Conservation (phyloP, 2,329 filamentous ascomycete genomes). For the Cytospora leucostoma region DNA sequence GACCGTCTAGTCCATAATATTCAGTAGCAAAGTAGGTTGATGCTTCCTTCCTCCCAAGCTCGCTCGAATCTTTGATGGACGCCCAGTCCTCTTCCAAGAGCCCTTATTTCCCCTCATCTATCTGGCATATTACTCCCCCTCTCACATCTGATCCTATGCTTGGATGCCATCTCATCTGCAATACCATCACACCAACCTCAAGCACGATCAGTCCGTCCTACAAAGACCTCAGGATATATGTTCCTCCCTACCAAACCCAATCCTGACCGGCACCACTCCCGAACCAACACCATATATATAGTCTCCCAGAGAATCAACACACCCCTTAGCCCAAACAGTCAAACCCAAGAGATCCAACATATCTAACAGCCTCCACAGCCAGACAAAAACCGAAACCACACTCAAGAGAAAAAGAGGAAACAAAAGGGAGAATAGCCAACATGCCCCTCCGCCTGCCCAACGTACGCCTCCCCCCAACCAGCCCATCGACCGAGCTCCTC, state of each 20-base stretch:
- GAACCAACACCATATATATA: no score
- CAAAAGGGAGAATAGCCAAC: no score
- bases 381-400: no score
- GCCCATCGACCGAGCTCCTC: slow-evolving; percentile 51
- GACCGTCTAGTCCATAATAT: neutral
- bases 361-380: no score
- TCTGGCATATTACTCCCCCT: neutral
- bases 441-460: slow-evolving; percentile 53
- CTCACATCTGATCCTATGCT: neutral
- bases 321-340: no score
- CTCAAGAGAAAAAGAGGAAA: no score
- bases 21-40: neutral
- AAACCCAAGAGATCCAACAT: no score
- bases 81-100: neutral
- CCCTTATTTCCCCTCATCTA: neutral
- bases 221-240: no score
- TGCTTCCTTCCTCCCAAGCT: neutral
- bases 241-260: no score
- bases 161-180: neutral
- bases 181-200: neutral
- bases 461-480: slow-evolving; percentile 36
- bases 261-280: no score
- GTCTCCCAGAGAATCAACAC: no score
- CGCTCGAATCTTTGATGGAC: neutral
- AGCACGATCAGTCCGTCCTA: no score